Conservation (phyloP, 2,329 filamentous ascomycete genomes). For the Neoarthrinium moseri region DNA sequence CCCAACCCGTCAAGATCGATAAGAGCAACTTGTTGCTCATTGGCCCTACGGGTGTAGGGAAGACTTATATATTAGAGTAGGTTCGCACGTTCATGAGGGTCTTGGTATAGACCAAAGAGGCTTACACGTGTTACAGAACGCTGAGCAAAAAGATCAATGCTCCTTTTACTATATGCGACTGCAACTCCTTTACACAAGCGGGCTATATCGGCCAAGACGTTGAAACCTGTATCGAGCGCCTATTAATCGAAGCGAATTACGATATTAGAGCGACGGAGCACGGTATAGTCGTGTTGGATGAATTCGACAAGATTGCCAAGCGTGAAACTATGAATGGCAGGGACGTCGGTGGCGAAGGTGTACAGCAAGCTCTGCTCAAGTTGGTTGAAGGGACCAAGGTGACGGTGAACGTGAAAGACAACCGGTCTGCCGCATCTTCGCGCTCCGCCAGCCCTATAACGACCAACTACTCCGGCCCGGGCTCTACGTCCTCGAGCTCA, state of each 20-base stretch:
- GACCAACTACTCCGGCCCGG: conserved; percentile 48
- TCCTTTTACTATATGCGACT: conserved; percentile 93
- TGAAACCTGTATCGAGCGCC: conserved; percentile 88
- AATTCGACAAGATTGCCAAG: conserved; percentile 95
- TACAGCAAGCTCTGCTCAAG: conserved; percentile 93
- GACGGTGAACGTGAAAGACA: conserved; percentile 85
- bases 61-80: conserved; percentile 85
- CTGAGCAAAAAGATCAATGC: conserved; percentile 91
- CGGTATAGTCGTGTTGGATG: conserved; percentile 93
- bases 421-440: conserved; percentile 49
- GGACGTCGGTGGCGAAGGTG: conserved; percentile 93
- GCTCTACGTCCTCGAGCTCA: conserved; percentile 39
- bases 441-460: conserved; percentile 52
- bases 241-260: conserved; percentile 88
- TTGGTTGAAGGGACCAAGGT: conserved; percentile 95
- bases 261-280: conserved; percentile 81
- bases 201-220: conserved; percentile 98
- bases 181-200: conserved; percentile 92
- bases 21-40: conserved; percentile 93
- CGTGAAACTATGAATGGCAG: conserved; percentile 85
- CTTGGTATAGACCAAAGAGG: too few species aligned
- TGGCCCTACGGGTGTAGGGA: conserved; percentile 91
- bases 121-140: too few species aligned
- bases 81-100: too few species aligned
- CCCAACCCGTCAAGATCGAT: conserved; percentile 70